Evolutionary conservation across 108 stramenopile species (phyloP).

Genomic region (Poteriospumella lacustris): DNA sequence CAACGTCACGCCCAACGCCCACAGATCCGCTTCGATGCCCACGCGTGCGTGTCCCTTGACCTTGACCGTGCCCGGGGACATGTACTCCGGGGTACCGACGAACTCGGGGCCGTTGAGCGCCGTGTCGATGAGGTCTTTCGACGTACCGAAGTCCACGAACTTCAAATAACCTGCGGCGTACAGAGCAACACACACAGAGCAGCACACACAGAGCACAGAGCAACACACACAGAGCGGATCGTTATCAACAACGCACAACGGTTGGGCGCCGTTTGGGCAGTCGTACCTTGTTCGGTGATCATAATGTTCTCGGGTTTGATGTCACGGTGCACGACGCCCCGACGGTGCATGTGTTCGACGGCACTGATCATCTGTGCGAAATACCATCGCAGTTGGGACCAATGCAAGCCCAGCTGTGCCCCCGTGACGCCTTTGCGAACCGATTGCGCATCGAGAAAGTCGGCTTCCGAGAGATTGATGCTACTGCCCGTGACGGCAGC

Average conservation of each 20-base stretch:
- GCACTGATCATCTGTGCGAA: slow-evolving; percentile 74
- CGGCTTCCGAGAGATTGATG: no score
- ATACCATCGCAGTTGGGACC: slow-evolving; percentile 67
- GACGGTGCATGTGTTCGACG: slow-evolving; percentile 74
- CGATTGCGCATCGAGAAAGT: not conserved
- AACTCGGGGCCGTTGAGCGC: slow-evolving; percentile 97
- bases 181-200: not conserved
- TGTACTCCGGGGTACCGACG: slow-evolving; percentile 98
- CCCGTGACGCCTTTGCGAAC: not conserved
- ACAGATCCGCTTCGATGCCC: slow-evolving; percentile 65
- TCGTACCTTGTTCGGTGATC: slow-evolving; percentile 42
- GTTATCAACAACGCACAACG: not conserved
- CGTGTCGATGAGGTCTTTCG: slow-evolving; percentile 81
- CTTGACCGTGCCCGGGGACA: slow-evolving; percentile 87
- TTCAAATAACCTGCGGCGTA: slow-evolving; percentile 78
- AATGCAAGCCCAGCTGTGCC: slow-evolving; percentile 56
- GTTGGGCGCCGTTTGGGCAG: not conserved
- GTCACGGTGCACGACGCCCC: slow-evolving; percentile 92
- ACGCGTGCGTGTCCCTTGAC: slow-evolving; percentile 40
- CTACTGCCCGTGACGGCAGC: no score
- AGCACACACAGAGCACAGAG: no score
- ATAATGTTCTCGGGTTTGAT: slow-evolving; percentile 91
- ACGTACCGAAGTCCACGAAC: slow-evolving; percentile 94
- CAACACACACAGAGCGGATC: slow-evolving; percentile 39
- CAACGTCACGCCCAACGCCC: slow-evolving; percentile 68